Percentiles rank a stretch among this genome's conserved stretches.
phyloP scores from a whole-genome alignment of 371 early-diverging fungal species.

The Capniomyces stellatus region DNA sequence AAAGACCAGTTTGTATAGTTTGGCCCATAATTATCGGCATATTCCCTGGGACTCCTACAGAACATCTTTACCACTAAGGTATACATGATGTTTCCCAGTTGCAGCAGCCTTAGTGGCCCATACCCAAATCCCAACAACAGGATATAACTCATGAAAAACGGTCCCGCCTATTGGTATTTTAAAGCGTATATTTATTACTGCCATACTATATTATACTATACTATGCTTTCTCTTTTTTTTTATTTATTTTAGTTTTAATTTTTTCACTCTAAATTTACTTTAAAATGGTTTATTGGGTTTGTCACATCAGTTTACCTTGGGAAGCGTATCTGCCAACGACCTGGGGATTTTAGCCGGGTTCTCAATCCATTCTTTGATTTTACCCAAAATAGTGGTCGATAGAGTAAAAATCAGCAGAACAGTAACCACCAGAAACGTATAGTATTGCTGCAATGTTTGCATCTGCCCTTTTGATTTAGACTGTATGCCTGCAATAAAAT shows the following conservation, averaged over 20 bases:
- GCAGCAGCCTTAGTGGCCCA: conserved; percentile 46
- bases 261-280: background rate
- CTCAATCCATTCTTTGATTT: conserved; percentile 46
- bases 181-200: too few species aligned
- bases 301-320: conserved; percentile 13
- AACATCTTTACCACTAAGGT: conserved; percentile 27
- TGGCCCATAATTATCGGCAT: conserved; percentile 30
- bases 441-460: conserved; percentile 52
- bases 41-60: conserved; percentile 47
- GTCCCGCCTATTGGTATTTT: conserved; percentile 30
- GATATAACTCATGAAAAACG: conserved; percentile 63
- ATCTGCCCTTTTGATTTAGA: conserved; percentile 19
- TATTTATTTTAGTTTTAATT: background rate
- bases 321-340: conserved; percentile 40
- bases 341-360: conserved; percentile 49
- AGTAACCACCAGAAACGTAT: conserved; percentile 70
- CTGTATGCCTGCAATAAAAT: conserved; percentile 26
- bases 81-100: conserved; percentile 33
- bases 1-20: conserved; percentile 42
- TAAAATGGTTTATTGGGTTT: background rate
- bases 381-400: conserved; percentile 52
- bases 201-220: too few species aligned
- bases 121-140: conserved; percentile 42
- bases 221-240: too few species aligned
- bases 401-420: conserved; percentile 72